A percentile compares a stretch with the other conserved stretches of the same genome.
phyloP scores from a whole-genome alignment of 2,329 filamentous ascomycete genomes.

The Sporothrix euskadiensis region DNA sequence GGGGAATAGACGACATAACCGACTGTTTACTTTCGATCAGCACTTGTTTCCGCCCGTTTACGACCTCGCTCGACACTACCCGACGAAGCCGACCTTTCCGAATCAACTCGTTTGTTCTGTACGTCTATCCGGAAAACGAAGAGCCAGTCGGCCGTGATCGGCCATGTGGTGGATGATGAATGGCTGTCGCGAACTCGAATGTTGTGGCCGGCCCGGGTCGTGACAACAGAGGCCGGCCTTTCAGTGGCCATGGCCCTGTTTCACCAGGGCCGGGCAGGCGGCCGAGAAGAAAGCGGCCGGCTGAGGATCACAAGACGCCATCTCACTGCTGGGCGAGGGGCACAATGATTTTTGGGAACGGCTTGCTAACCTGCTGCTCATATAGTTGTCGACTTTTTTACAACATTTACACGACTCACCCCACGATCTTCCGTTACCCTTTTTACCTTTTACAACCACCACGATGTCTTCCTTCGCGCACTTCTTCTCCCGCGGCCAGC shows the following conservation, averaged over 20 bases:
- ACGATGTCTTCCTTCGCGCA: conserved; percentile 44
- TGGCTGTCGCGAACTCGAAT: conserved; percentile 8
- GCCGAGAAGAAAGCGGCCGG: background rate
- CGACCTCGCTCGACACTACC: conserved; percentile 33
- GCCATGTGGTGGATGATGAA: conserved; percentile 1
- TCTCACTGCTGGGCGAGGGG: background rate
- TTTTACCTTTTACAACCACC: background rate
- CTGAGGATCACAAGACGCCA: background rate
- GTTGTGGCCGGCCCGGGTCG: background rate
- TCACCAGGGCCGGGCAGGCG: background rate
- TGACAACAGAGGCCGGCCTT: background rate
- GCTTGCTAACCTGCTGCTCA: background rate
- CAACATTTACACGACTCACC: background rate
- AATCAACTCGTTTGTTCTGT: conserved; percentile 20
- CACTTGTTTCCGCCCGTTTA: background rate
- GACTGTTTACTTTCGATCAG: background rate
- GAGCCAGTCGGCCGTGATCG: background rate
- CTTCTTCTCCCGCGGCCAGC: conserved; percentile 44
- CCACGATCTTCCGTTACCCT: background rate
- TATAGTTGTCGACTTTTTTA: background rate
- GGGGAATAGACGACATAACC: background rate
- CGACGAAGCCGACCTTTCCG: conserved; percentile 26
- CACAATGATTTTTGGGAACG: background rate
- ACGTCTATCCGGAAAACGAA: background rate
- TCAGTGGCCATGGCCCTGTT: background rate